Evolutionary conservation across 164 flowering plant species (phyloP).

Genomic region (Malania oleifera): DNA sequence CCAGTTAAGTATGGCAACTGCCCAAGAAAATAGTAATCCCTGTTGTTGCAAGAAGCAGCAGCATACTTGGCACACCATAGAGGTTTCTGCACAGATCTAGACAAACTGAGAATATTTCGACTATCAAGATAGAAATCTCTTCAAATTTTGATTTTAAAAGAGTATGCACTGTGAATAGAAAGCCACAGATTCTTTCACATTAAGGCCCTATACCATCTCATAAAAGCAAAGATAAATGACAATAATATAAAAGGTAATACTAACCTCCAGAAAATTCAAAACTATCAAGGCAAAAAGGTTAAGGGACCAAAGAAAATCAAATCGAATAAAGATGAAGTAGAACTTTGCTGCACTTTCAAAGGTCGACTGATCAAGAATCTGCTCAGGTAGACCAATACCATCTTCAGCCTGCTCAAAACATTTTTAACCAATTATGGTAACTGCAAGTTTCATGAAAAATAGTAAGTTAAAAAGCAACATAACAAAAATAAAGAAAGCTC

Average conservation of each 20-base stretch:
- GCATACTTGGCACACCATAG: conserved; percentile 62
- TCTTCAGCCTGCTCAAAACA: conserved; percentile 80
- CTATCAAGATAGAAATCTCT: not conserved
- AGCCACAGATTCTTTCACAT: not conserved
- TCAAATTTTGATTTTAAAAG: not conserved
- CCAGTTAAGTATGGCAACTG: conserved; percentile 77
- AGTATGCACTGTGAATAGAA: no score
- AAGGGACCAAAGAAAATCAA: conserved; percentile 73
- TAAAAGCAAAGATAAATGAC: not conserved
- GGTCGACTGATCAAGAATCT: conserved; percentile 58
- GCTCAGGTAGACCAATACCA: conserved; percentile 89
- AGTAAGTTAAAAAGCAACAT: no score
- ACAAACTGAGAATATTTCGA: not conserved
- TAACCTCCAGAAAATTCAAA: conserved; percentile 83
- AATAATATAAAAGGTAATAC: conserved; percentile 12
- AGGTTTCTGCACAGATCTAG: conserved; percentile 59
- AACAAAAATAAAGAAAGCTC: not conserved
- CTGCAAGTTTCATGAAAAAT: not conserved
- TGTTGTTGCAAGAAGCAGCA: conserved; percentile 48
- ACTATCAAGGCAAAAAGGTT: conserved; percentile 69
- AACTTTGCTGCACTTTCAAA: conserved; percentile 58
- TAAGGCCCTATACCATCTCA: not conserved
- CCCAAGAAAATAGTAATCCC: conserved; percentile 81
- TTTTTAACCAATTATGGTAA: conserved; percentile 6
- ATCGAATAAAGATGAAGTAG: conserved; percentile 57